Evolutionary conservation across 2,329 filamentous ascomycete species (phyloP), one percentile per base, ranked within the genome.

Genomic region (Anthostomella pinea): DNA sequence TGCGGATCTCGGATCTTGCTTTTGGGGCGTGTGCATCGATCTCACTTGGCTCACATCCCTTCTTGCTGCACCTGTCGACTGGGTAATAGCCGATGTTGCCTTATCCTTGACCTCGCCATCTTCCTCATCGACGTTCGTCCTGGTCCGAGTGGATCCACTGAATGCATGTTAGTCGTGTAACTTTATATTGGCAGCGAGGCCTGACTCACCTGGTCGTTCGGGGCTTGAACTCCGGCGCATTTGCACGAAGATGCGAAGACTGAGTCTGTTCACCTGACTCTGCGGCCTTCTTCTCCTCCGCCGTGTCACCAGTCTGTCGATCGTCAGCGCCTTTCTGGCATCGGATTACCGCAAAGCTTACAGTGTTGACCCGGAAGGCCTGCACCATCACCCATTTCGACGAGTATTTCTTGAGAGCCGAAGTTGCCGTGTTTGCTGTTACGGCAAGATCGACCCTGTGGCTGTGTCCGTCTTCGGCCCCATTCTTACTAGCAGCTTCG

Each of bases 81-180:
- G 52, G 26, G 39, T 30, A 16, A 33, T 29, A 32, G 41, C 34
- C 18, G 37, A 33, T 18, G 31, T 24, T 24, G 30, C 15, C 28
- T 67, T 79, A 50, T 87, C 83, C 45, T 80, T 77, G 16, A 87
- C 82, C 57, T 88, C 84, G 14, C 84, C 84, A 53, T 88, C 84
- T 57, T 88, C 84, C 35, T 78, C 76, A 43, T 83, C 79, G 2
- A 59, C 58, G 9, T 60, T 44, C 39, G 59, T 35, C 39, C 62
- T 56, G n/a, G 56, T 46, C 31, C 65, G 58, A 17, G 42, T 45
- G 10, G 52, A 31, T 23, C 40, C 38, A 37, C 50, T 55, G 33
- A 43, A 21, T 35, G n/a, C 11, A 34, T 39, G 42, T 51, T 33
- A 48, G 45, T 14, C 25, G 6, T 10, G 20, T n/a, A 47, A 41